Percentiles rank a stretch among this genome's conserved stretches.
Evolutionary conservation across 2,329 filamentous ascomycete genomes (phyloP).

Genomic region (Beauveria pseudobassiana): DNA sequence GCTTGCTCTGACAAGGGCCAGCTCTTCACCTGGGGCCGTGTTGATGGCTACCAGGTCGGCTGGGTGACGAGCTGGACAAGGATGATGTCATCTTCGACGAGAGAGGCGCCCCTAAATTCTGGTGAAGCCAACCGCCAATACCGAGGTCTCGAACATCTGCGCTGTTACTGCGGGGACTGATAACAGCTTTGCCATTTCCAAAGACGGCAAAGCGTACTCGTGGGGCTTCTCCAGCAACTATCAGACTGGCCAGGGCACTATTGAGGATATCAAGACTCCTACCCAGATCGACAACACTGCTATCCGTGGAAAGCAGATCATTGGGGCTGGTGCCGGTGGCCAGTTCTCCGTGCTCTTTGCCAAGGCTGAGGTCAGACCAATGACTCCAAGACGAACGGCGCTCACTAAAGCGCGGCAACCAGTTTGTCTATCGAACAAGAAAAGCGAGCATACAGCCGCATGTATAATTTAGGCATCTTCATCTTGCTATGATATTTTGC

Average conservation of each 20-base stretch:
- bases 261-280: constrained; percentile 72
- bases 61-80: constrained; percentile 38
- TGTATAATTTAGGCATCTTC: constrained; percentile 9
- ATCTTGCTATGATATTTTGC: not conserved
- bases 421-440: not conserved
- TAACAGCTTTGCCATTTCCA: constrained; percentile 64
- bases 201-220: constrained; percentile 63
- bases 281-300: constrained; percentile 81
- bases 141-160: constrained; percentile 45
- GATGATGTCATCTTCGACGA: constrained; percentile 56
- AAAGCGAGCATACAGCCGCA: not conserved
- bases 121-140: constrained; percentile 29
- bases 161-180: constrained; percentile 59
- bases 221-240: constrained; percentile 79
- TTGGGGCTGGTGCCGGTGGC: constrained; percentile 77
- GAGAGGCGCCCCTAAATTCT: constrained; percentile 56
- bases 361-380: constrained; percentile 21
- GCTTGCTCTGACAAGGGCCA: constrained; percentile 50
- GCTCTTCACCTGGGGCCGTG: constrained; percentile 53
- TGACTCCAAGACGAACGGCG: constrained; percentile 23
- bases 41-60: constrained; percentile 47
- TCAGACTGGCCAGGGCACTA: constrained; percentile 69
- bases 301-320: constrained; percentile 64
- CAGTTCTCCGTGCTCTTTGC: constrained; percentile 67
- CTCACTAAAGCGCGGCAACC: not conserved